Conservation (phyloP, 176 grass and related monocot genomes). For the Hordeum marinum region DNA sequence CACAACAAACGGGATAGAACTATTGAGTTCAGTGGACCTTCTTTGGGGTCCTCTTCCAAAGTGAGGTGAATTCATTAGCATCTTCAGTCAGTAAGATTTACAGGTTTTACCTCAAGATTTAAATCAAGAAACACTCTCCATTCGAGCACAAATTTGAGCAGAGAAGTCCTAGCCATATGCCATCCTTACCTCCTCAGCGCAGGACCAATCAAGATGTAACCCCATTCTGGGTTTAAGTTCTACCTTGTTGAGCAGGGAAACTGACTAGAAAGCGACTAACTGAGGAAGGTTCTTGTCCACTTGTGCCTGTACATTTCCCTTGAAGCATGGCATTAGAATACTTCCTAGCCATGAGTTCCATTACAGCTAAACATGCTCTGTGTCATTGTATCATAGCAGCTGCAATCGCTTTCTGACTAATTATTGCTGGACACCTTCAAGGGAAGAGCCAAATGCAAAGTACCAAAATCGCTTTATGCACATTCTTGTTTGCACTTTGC, state of each 20-base stretch:
- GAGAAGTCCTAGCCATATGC: background rate
- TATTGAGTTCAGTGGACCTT: background rate
- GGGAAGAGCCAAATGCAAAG: background rate
- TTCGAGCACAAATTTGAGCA: background rate
- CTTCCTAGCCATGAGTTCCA: slow-evolving; percentile 23
- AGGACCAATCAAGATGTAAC: background rate
- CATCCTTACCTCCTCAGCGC: background rate
- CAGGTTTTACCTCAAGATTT: background rate
- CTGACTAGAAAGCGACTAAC: background rate
- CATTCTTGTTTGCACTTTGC: background rate
- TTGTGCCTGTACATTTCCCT: slow-evolving; percentile 9
- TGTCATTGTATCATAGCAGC: background rate
- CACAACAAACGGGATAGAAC: background rate
- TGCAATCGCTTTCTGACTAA: slow-evolving; percentile 8
- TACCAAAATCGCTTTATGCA: background rate
- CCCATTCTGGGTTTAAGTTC: background rate
- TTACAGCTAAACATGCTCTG: slow-evolving; percentile 14
- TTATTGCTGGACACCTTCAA: background rate
- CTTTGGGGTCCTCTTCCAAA: background rate
- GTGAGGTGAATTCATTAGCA: background rate
- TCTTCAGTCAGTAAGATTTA: background rate
- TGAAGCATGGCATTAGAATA: slow-evolving; percentile 24
- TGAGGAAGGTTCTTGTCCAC: slow-evolving; percentile 15
- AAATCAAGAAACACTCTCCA: background rate
- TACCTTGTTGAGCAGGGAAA: slow-evolving; percentile 36